phyloP scores from a whole-genome alignment of 2,329 filamentous ascomycete genomes.

The Pyrenophora seminiperda region DNA sequence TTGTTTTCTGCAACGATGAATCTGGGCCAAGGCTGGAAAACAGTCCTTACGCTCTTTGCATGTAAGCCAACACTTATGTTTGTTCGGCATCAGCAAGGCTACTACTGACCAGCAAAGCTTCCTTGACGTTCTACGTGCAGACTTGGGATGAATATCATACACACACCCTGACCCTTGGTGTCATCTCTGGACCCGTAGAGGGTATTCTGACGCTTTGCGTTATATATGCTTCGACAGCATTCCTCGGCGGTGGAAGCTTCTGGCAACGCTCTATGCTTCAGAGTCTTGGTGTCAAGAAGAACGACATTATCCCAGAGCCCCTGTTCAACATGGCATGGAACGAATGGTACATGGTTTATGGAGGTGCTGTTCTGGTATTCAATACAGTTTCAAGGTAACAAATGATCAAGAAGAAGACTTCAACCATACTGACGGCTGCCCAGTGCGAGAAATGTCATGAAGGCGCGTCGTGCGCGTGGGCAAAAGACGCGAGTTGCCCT shows the following conservation, averaged over 20 bases:
- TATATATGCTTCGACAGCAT: conserved; percentile 83
- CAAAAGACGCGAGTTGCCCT: conserved; percentile 76
- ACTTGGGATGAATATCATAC: conserved; percentile 99
- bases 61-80: conserved; percentile 55
- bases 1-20: conserved; percentile 93
- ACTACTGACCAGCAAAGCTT: conserved; percentile 56
- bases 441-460: conserved; percentile 81
- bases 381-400: conserved; percentile 75
- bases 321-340: conserved; percentile 85
- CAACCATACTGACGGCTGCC: conserved; percentile 19
- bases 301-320: conserved; percentile 67
- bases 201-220: conserved; percentile 82
- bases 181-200: conserved; percentile 94
- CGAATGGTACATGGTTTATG: conserved; percentile 91
- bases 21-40: conserved; percentile 89
- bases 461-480: conserved; percentile 73
- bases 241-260: conserved; percentile 85
- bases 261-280: conserved; percentile 85
- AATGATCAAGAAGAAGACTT: background rate
- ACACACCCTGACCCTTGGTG: conserved; percentile 87
- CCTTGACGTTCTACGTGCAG: conserved; percentile 97
- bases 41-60: conserved; percentile 80
- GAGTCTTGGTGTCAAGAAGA: conserved; percentile 70
- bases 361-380: conserved; percentile 76
- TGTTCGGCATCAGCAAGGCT: background rate